phyloP scores from a whole-genome alignment of 768 basidiomycete genomes.

The Mycena kentingensis region DNA sequence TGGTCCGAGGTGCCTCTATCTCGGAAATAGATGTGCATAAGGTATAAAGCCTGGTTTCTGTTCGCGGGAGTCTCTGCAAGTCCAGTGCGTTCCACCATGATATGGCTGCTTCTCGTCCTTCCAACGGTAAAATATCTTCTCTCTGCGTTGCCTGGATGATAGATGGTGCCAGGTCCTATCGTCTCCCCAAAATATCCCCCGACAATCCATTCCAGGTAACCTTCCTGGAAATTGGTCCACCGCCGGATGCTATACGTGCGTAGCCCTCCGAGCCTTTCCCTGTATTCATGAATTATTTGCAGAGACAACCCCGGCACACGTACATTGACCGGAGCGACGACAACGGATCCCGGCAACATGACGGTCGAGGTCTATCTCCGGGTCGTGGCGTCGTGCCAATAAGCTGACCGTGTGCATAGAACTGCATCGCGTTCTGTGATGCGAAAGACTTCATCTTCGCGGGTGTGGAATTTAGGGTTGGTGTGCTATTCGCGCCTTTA shows the following conservation, averaged over 20 bases:
- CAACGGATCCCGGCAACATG: conserved; percentile 53
- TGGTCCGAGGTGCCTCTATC: too few relatives aligned
- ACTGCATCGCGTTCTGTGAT: conserved; percentile 51
- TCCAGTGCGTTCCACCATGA: too few relatives aligned
- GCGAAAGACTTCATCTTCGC: conserved; percentile 58
- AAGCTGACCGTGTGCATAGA: conserved; percentile 1
- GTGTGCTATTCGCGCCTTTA: conserved; percentile 13
- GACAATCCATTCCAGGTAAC: too few relatives aligned
- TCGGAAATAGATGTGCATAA: too few relatives aligned
- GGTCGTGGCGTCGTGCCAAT: too few relatives aligned
- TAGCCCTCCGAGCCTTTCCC: conserved; percentile 6
- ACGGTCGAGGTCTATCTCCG: conserved; percentile 51
- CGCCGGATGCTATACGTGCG: conserved; percentile 64
- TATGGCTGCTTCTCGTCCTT: too few relatives aligned
- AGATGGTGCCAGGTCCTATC: too few relatives aligned
- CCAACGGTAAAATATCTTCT: too few relatives aligned
- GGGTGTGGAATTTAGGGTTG: conserved; percentile 60
- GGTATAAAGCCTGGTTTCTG: too few relatives aligned
- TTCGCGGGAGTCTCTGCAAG: too few relatives aligned
- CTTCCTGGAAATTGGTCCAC: conserved; percentile 58
- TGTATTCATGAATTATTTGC: conserved; percentile 9
- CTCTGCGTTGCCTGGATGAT: too few relatives aligned
- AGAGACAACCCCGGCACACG: conserved; percentile 63
- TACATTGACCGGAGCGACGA: conserved; percentile 54
- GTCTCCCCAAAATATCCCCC: too few relatives aligned